Percentiles rank a stretch among this genome's conserved stretches.
phyloP scores from a whole-genome alignment of 257 asterid genomes.

The Nicotiana undulata region DNA sequence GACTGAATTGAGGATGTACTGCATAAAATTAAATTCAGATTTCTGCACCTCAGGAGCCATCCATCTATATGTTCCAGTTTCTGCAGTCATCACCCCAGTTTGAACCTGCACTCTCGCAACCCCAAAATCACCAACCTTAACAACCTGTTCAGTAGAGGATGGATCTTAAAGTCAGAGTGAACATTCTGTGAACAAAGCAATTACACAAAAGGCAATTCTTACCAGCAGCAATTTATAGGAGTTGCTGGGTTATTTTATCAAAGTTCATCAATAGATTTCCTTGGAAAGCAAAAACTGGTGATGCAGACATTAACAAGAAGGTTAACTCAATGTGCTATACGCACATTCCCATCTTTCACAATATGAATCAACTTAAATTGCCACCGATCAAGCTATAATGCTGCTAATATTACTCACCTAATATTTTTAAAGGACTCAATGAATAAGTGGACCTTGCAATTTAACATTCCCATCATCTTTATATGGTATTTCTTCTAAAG shows the following conservation, averaged over 20 bases:
- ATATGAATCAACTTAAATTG: background rate
- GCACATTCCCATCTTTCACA: background rate
- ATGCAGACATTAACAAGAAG: background rate
- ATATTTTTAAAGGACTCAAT: background rate
- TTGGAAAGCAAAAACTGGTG: background rate
- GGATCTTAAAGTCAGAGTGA: background rate
- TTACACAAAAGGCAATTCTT: background rate
- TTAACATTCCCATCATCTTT: background rate
- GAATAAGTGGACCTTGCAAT: background rate
- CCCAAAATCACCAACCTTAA: constrained; percentile 97
- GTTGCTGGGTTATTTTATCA: background rate
- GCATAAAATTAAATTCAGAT: constrained; percentile 2
- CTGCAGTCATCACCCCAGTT: constrained; percentile 98
- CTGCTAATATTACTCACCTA: background rate
- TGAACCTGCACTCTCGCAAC: constrained; percentile 86
- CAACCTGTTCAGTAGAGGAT: constrained; percentile 42
- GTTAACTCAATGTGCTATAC: background rate
- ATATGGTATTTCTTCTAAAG: background rate
- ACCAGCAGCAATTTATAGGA: background rate
- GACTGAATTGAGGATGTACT: background rate
- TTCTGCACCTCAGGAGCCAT: constrained; percentile 95
- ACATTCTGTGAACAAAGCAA: background rate
- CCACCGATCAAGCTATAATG: background rate
- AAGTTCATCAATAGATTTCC: constrained; percentile 1
- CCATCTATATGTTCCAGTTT: constrained; percentile 98